Percentiles rank a stretch among this genome's conserved stretches.
Conservation (phyloP, 1,284 basidiomycete genomes). For the Coriolopsis trogii region DNA sequence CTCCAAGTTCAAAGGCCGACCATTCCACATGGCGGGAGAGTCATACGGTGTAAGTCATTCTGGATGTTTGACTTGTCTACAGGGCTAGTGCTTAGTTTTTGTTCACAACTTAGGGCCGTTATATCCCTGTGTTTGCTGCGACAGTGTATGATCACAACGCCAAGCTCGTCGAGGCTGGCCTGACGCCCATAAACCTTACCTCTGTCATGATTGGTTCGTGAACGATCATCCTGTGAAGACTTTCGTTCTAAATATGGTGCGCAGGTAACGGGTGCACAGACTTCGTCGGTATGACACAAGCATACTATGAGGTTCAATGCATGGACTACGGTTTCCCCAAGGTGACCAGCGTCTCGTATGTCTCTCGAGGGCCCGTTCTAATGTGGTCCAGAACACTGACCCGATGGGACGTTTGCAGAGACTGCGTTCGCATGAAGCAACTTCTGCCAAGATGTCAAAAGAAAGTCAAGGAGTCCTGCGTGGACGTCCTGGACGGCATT, state of each 20-base stretch:
- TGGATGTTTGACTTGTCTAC: background rate
- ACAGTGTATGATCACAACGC: slow-evolving; percentile 82
- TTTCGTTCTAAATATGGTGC: too few species aligned
- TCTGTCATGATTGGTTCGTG: slow-evolving; percentile 78
- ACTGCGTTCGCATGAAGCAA: slow-evolving; percentile 38
- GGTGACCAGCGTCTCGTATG: slow-evolving; percentile 22
- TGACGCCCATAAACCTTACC: slow-evolving; percentile 77
- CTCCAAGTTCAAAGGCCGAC: slow-evolving; percentile 60
- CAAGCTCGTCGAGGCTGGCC: slow-evolving; percentile 54
- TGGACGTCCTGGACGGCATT: slow-evolving; percentile 39
- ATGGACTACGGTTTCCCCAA: slow-evolving; percentile 30
- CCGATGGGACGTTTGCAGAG: slow-evolving; percentile 15
- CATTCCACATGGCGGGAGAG: slow-evolving; percentile 77
- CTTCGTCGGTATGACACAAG: slow-evolving; percentile 25
- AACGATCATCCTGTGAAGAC: background rate
- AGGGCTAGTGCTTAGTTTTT: background rate
- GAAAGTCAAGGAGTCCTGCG: slow-evolving; percentile 32
- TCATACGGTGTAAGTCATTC: slow-evolving; percentile 56
- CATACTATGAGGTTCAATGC: slow-evolving; percentile 40
- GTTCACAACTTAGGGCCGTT: slow-evolving; percentile 63
- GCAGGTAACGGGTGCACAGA: slow-evolving; percentile 51
- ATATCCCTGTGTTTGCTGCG: slow-evolving; percentile 83
- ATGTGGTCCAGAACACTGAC: background rate
- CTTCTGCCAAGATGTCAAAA: slow-evolving; percentile 42
- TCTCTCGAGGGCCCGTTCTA: background rate